Conservation (phyloP, 2,329 filamentous ascomycete genomes). For the Penicillium rolfsii region DNA sequence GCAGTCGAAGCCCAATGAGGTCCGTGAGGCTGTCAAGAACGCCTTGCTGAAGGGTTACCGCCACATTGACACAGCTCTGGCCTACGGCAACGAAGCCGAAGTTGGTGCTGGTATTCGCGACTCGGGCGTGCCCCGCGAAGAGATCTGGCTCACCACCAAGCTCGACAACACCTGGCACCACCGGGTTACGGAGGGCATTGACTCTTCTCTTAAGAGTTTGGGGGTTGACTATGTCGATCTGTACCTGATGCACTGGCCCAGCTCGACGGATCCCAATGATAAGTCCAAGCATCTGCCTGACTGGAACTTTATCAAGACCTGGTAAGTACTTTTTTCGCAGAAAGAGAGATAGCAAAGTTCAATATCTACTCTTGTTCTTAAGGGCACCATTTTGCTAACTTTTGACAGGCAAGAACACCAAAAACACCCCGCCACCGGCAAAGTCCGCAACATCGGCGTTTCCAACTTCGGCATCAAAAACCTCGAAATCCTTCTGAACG, state of each 20-base stretch:
- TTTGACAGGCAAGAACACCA: conserved; percentile 43
- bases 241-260: conserved; percentile 72
- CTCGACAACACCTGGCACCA: conserved; percentile 68
- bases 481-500: conserved; percentile 73
- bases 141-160: conserved; percentile 72
- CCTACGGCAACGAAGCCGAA: conserved; percentile 68
- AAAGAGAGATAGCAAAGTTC: too few species aligned
- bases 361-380: too few species aligned
- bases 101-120: conserved; percentile 69
- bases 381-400: too few species aligned
- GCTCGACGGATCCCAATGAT: conserved; percentile 56
- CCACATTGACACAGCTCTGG: conserved; percentile 57
- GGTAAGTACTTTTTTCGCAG: conserved; percentile 26
- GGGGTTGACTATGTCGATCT: conserved; percentile 71
- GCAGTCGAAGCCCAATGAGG: conserved; percentile 59
- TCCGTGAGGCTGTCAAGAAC: conserved; percentile 53
- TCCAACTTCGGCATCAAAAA: conserved; percentile 85
- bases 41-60: conserved; percentile 57
- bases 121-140: conserved; percentile 66
- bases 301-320: conserved; percentile 84
- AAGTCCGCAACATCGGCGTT: conserved; percentile 79
- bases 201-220: conserved; percentile 65
- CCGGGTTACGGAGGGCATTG: conserved; percentile 64
- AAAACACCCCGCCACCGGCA: conserved; percentile 54
- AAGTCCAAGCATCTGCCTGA: conserved; percentile 67